These are phyloP conservation scores for Phaseolus lunatus DNA, from an alignment of 306 rosid genomes.

Conservation along the genomic window DNA sequence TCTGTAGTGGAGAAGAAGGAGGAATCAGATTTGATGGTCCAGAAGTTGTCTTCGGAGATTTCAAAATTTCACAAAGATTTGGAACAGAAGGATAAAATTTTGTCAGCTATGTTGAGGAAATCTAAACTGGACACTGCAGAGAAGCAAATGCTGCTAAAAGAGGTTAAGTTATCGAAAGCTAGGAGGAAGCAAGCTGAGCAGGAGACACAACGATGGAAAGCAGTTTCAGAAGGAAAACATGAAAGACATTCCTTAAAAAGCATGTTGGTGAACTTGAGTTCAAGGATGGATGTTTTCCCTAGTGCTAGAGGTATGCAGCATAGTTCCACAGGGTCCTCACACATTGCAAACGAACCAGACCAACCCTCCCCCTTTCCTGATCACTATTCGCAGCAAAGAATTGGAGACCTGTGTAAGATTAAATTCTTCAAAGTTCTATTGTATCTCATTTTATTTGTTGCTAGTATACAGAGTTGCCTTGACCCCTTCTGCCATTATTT, in stretches of 20 bases:
- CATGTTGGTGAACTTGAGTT: conserved; percentile 72
- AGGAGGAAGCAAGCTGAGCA: conserved; percentile 93
- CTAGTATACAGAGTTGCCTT: conserved; percentile 20
- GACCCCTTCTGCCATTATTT: conserved; percentile 7
- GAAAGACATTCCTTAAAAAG: conserved; percentile 80
- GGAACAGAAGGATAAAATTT: conserved; percentile 92
- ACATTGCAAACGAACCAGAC: conserved; percentile 55
- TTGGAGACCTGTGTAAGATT: conserved; percentile 66
- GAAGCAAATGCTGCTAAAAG: conserved; percentile 87
- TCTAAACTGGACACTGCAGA: conserved; percentile 81
- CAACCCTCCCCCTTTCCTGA: conserved; percentile 53
- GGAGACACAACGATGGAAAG: conserved; percentile 80
- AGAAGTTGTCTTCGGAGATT: conserved; percentile 73
- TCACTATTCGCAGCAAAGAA: conserved; percentile 56
- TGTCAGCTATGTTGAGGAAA: conserved; percentile 94
- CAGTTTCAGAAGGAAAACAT: conserved; percentile 80
- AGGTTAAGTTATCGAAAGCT: conserved; percentile 79
- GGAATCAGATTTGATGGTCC: conserved; percentile 78
- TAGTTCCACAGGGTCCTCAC: conserved; percentile 61
- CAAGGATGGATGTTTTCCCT: conserved; percentile 63
- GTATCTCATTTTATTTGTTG: not conserved
- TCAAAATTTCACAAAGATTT: conserved; percentile 79
- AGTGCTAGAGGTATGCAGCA: conserved; percentile 52
- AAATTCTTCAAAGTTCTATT: conserved; percentile 23
- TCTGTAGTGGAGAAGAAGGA: conserved; percentile 72